These are phyloP conservation scores for Laburnicola sp. DNA, from an alignment of 2,329 filamentous ascomycete genomes.

Conservation along the genomic window DNA sequence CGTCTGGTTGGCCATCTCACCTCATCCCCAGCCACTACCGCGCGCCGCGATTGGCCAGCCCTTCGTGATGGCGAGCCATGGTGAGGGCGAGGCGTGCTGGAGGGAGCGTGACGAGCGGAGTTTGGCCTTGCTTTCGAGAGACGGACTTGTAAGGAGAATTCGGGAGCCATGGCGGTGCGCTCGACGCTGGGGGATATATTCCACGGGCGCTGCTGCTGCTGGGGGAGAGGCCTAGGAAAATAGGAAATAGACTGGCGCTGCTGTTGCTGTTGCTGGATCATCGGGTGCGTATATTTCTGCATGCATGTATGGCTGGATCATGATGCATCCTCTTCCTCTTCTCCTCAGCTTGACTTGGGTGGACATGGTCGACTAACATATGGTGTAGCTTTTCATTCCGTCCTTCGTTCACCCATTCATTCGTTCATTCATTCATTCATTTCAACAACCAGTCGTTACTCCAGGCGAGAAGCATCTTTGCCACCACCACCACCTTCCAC, in stretches of 20 bases:
- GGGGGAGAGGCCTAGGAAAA: no score
- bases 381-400: background rate
- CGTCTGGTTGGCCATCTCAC: no score
- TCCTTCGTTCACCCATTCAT: no score
- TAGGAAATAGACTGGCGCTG: slow-evolving; percentile 2
- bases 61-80: background rate
- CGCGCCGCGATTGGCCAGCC: background rate
- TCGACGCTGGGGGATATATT: no score
- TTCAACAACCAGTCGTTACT: slow-evolving; percentile 1
- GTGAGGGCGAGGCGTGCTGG: slow-evolving; percentile 3
- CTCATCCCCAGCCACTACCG: background rate
- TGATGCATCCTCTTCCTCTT: no score
- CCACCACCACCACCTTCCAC: background rate
- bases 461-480: background rate
- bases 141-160: background rate
- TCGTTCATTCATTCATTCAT: slow-evolving; percentile 1
- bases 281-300: background rate
- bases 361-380: background rate
- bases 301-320: background rate
- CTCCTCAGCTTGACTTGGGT: no score
- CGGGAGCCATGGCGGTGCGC: background rate
- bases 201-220: no score
- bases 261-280: slow-evolving; percentile 3
- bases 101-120: slow-evolving; percentile 2
- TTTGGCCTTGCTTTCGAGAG: background rate